Percentiles rank a stretch among this genome's conserved stretches.
phyloP scores from a whole-genome alignment of 495 filamentous ascomycete species.

The Hyphodiscus hymeniophilus region DNA sequence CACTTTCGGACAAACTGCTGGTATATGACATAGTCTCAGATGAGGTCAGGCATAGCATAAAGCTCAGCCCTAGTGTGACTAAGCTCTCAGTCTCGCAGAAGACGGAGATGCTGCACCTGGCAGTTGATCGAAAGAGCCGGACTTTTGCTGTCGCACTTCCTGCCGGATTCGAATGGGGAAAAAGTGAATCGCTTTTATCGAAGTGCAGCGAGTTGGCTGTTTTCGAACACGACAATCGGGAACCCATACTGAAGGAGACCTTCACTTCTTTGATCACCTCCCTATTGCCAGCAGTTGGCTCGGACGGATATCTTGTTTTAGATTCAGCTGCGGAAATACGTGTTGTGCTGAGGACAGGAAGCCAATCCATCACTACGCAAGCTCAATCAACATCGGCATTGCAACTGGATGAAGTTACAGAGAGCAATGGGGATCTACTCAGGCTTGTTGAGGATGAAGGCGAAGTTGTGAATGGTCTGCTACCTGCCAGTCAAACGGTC shows the following conservation, averaged over 20 bases:
- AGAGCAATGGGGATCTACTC: conserved; percentile 2
- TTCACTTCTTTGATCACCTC: conserved; percentile 44
- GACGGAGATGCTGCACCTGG: conserved; percentile 44
- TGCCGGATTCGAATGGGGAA: conserved; percentile 4
- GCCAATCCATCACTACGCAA: conserved; percentile 34
- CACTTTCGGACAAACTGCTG: conserved; percentile 50
- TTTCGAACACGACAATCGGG: conserved; percentile 39
- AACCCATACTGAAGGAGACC: conserved; percentile 39
- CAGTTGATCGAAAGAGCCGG: conserved; percentile 44
- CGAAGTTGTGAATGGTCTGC: conserved; percentile 27
- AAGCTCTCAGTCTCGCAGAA: conserved; percentile 27
- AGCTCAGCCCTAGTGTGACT: conserved; percentile 27
- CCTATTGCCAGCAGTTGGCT: conserved; percentile 40
- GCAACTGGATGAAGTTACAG: conserved; percentile 30
- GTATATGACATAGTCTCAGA: conserved; percentile 63
- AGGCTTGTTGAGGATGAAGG: conserved; percentile 17
- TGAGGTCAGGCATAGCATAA: conserved; percentile 41
- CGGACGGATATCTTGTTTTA: conserved; percentile 52
- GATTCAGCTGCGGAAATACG: conserved; percentile 52
- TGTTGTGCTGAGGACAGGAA: conserved; percentile 37
- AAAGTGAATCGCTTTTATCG: neutral
- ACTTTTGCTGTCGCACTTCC: conserved; percentile 53
- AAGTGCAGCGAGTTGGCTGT: conserved; percentile 42
- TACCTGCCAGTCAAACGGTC: conserved; percentile 6
- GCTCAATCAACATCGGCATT: conserved; percentile 41